Evolutionary conservation across 2,329 filamentous ascomycete species (phyloP).

Genomic region (Lasiodiplodia sp.): DNA sequence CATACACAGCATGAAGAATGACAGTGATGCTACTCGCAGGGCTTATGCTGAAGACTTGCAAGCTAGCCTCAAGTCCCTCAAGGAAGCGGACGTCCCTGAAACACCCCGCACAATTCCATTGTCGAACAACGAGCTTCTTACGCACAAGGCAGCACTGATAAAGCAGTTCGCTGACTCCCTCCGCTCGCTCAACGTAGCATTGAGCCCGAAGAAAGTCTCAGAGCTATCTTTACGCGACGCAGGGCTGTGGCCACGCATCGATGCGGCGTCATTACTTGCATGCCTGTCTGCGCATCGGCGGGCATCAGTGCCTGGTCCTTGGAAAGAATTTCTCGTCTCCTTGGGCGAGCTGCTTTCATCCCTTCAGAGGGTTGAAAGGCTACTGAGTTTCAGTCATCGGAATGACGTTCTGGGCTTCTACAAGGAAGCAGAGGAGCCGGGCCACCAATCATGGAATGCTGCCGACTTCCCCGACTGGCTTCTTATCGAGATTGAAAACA

Average conservation of each 20-base stretch:
- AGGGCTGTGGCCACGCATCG: conserved; percentile 9
- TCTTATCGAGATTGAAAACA: conserved; percentile 69
- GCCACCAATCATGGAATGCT: conserved; percentile 65
- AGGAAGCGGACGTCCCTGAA: neutral
- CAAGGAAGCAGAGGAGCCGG: conserved; percentile 38
- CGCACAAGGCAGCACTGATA: neutral
- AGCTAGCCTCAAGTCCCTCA: neutral
- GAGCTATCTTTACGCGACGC: neutral
- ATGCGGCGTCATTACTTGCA: neutral
- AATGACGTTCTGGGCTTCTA: conserved; percentile 1
- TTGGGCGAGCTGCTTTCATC: conserved; percentile 1
- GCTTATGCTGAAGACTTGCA: conserved; percentile 4
- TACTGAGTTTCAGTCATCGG: neutral
- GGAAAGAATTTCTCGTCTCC: neutral
- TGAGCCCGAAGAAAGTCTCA: neutral
- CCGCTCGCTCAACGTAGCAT: too few relatives aligned
- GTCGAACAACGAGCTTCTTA: neutral
- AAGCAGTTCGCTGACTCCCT: neutral
- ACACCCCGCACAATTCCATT: neutral
- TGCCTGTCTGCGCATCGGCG: neutral
- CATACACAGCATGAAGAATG: neutral
- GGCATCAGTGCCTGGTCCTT: neutral
- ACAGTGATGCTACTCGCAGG: neutral
- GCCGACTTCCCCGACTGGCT: conserved; percentile 64
- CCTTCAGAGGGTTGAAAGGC: conserved; percentile 5